Conservation (phyloP, 208 protist species). For the Trypanosoma lewisi region DNA sequence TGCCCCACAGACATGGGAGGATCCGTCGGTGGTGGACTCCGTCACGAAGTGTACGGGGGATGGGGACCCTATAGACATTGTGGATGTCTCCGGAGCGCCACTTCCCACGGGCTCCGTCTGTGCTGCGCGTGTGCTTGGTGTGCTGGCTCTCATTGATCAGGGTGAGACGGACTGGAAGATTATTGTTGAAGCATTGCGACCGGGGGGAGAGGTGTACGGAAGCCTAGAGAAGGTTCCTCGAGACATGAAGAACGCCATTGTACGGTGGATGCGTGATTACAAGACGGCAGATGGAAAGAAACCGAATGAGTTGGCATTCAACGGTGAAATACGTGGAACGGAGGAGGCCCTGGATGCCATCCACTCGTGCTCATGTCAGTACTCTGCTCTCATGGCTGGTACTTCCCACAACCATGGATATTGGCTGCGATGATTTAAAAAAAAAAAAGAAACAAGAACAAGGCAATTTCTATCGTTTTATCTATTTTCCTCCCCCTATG, state of each 20-base stretch:
- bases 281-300: conserved; percentile 92
- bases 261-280: conserved; percentile 91
- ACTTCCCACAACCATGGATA: conserved; percentile 46
- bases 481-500: too few species aligned
- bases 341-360: conserved; percentile 68
- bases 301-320: conserved; percentile 84
- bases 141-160: conserved; percentile 88
- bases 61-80: conserved; percentile 89
- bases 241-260: conserved; percentile 43
- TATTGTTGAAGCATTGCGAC: conserved; percentile 43
- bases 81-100: conserved; percentile 58
- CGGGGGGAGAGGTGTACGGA: conserved; percentile 34
- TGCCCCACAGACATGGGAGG: conserved; percentile 94
- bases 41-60: conserved; percentile 76
- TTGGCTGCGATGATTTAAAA: too few species aligned
- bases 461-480: too few species aligned
- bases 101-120: conserved; percentile 38
- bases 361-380: conserved; percentile 54
- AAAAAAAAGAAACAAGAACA: too few species aligned
- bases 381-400: conserved; percentile 42
- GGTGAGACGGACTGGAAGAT: conserved; percentile 95
- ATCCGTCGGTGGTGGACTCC: conserved; percentile 41
- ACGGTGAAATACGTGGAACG: conserved; percentile 49
- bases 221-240: conserved; percentile 52
- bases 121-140: conserved; percentile 82